Conservation (phyloP, 2,329 filamentous ascomycete species). For the Fusarium buharicum region DNA sequence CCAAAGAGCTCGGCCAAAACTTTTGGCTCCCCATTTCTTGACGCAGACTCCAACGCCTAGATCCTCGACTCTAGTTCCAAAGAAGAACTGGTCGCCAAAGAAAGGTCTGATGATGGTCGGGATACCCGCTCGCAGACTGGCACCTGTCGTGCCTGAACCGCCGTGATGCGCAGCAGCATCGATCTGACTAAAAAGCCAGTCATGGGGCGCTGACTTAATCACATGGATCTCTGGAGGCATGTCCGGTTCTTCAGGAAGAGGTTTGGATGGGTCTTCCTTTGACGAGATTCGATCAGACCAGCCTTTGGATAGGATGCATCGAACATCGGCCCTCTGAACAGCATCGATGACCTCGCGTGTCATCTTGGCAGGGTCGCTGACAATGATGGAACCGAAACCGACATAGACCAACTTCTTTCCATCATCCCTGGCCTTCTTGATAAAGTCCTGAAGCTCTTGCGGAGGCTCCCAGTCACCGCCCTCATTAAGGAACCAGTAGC, state of each 20-base stretch:
- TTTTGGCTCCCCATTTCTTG: conserved; percentile 87
- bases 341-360: conserved; percentile 94
- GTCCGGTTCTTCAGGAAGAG: conserved; percentile 70
- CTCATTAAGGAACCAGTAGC: conserved; percentile 98
- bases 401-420: conserved; percentile 95
- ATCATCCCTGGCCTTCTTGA: conserved; percentile 81
- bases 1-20: conserved; percentile 89
- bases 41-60: conserved; percentile 91
- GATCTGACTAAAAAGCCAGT: conserved; percentile 95
- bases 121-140: conserved; percentile 87
- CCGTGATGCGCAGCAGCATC: conserved; percentile 96
- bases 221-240: conserved; percentile 83
- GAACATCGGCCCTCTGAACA: conserved; percentile 88
- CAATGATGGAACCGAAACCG: conserved; percentile 95
- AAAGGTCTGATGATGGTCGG: conserved; percentile 97
- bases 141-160: conserved; percentile 93
- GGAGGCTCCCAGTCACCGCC: conserved; percentile 75
- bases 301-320: conserved; percentile 94
- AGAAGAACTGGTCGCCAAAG: conserved; percentile 98
- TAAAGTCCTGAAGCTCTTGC: conserved; percentile 80
- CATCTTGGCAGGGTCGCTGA: conserved; percentile 86
- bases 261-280: conserved; percentile 56
- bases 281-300: conserved; percentile 84
- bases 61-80: conserved; percentile 88
- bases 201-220: conserved; percentile 92